Evolutionary conservation across 352 stramenopile genomes (phyloP).

Genomic region (Globisporangium solare): DNA sequence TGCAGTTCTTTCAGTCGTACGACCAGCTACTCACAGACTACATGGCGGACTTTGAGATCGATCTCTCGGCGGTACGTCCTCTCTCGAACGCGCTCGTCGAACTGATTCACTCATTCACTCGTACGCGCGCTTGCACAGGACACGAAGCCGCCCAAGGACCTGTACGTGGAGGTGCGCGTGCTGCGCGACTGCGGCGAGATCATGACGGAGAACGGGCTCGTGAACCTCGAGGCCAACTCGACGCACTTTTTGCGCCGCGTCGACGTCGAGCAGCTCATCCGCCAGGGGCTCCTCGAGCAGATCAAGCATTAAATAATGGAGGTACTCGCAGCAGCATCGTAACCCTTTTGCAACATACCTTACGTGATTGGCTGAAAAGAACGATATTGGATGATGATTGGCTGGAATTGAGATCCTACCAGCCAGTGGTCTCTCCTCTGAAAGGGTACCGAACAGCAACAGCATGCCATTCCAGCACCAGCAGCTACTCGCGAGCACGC

Average conservation of each 20-base stretch:
- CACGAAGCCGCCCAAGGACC: conserved; percentile 85
- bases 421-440: neutral
- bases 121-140: conserved; percentile 34
- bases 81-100: too few relatives aligned
- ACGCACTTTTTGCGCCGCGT: conserved; percentile 87
- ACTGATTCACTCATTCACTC: too few relatives aligned
- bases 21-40: conserved; percentile 89
- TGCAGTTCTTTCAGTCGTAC: conserved; percentile 90
- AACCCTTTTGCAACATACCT: too few relatives aligned
- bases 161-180: conserved; percentile 89
- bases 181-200: conserved; percentile 87
- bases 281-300: conserved; percentile 81
- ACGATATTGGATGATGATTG: conserved; percentile 12
- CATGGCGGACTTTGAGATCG: conserved; percentile 85
- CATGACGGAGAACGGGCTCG: conserved; percentile 87
- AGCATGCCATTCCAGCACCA: neutral
- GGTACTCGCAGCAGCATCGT: too few relatives aligned
- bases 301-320: too few relatives aligned
- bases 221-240: conserved; percentile 85
- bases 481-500: neutral
- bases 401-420: conserved; percentile 11
- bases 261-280: conserved; percentile 82
- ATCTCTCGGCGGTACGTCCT: conserved; percentile 64
- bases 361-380: conserved; percentile 7
- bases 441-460: neutral